phyloP scores from a whole-genome alignment of 768 basidiomycete species.

The Boletus sp. region DNA sequence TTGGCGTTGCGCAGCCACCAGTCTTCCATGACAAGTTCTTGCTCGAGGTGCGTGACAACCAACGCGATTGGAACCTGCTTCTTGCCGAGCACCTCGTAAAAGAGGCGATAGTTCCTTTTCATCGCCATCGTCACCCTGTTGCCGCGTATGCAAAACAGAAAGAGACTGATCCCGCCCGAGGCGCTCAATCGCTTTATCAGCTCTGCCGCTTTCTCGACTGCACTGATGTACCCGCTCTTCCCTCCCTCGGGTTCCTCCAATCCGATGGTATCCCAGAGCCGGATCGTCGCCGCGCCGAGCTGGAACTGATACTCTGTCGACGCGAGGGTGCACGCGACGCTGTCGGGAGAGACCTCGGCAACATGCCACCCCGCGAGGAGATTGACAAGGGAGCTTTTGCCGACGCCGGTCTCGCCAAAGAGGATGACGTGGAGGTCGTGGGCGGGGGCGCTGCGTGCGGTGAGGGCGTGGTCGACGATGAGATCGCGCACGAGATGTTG shows the following conservation, averaged over 20 bases:
- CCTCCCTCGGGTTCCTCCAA: constrained; percentile 25
- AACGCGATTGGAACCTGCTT: constrained; percentile 39
- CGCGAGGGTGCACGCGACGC: constrained; percentile 33
- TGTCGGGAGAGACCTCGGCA: constrained; percentile 25
- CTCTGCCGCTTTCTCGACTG: constrained; percentile 27
- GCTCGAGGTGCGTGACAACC: constrained; percentile 40
- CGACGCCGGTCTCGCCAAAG: constrained; percentile 42
- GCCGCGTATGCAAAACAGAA: constrained; percentile 35
- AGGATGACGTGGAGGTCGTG: constrained; percentile 34
- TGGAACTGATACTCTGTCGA: constrained; percentile 26
- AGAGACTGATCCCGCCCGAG: constrained; percentile 30
- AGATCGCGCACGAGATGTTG: constrained; percentile 26
- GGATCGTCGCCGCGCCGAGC: constrained; percentile 21
- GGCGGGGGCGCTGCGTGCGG: constrained; percentile 13
- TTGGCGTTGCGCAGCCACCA: constrained; percentile 31
- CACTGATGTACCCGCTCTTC: constrained; percentile 20
- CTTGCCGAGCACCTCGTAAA: constrained; percentile 40
- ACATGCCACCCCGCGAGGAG: constrained; percentile 36
- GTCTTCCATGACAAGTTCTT: constrained; percentile 28
- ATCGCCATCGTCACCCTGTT: constrained; percentile 27
- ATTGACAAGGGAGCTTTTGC: constrained; percentile 37
- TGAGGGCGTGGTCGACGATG: constrained; percentile 23
- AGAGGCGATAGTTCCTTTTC: constrained; percentile 34
- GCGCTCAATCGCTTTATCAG: constrained; percentile 31
- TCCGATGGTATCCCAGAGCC: constrained; percentile 35